These are phyloP conservation scores for Penicillium ochrochloron DNA, from an alignment of 495 filamentous ascomycete species.

Conservation along the genomic window DNA sequence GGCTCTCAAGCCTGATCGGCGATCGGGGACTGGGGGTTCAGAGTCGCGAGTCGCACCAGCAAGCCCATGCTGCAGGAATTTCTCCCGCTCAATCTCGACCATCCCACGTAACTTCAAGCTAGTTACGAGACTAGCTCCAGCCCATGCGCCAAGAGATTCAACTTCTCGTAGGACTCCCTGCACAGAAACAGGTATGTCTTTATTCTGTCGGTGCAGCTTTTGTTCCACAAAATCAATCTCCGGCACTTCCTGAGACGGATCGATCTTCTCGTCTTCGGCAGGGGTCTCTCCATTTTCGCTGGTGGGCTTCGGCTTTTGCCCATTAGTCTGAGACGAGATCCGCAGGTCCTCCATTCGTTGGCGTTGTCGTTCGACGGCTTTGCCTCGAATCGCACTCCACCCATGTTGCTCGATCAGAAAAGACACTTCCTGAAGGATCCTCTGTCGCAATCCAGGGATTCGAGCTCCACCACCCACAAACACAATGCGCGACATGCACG, in stretches of 20 bases:
- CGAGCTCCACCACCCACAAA: constrained; percentile 82
- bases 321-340: constrained; percentile 37
- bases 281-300: constrained; percentile 39
- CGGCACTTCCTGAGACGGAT: constrained; percentile 31
- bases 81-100: constrained; percentile 84
- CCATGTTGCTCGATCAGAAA: constrained; percentile 64
- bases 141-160: constrained; percentile 86
- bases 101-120: constrained; percentile 78
- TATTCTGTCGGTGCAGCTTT: constrained; percentile 57
- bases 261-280: constrained; percentile 42
- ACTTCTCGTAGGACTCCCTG: constrained; percentile 72
- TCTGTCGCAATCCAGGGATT: constrained; percentile 79
- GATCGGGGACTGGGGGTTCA: constrained; percentile 59
- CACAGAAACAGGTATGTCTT: constrained; percentile 47
- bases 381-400: constrained; percentile 77
- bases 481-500: constrained; percentile 89
- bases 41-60: constrained; percentile 68
- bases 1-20: constrained; percentile 56
- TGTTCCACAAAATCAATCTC: constrained; percentile 68
- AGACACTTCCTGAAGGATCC: constrained; percentile 76
- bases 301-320: constrained; percentile 6
- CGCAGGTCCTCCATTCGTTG: constrained; percentile 53
- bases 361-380: constrained; percentile 59
- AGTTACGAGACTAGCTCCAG: constrained; percentile 80
- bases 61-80: constrained; percentile 76